These are phyloP conservation scores for Alternaria viburni DNA, from an alignment of 2,329 filamentous ascomycete genomes.

Conservation along the genomic window DNA sequence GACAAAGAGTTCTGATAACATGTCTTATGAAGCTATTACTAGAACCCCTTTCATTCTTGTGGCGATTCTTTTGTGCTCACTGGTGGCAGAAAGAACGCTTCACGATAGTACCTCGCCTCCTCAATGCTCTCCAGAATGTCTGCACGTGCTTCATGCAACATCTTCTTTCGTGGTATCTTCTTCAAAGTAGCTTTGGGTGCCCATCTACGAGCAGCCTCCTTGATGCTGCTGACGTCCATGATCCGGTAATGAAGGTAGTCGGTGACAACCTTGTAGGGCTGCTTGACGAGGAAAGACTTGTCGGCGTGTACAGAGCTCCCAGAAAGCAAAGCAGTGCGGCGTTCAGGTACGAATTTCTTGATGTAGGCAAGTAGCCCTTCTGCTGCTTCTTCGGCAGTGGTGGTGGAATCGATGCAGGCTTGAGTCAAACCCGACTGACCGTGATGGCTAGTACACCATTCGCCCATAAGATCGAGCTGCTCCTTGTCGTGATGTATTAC, in stretches of 20 bases:
- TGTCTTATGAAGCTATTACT: neutral
- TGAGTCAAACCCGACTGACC: conserved; percentile 79
- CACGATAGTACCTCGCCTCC: conserved; percentile 84
- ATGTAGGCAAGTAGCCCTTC: conserved; percentile 79
- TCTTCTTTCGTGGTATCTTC: conserved; percentile 73
- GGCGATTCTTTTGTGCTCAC: neutral
- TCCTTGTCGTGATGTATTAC: conserved; percentile 76
- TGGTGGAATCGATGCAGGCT: conserved; percentile 74
- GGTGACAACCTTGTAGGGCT: conserved; percentile 75
- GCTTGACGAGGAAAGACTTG: conserved; percentile 75
- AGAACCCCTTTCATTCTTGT: neutral
- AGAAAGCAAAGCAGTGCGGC: conserved; percentile 74
- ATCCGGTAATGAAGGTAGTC: conserved; percentile 88
- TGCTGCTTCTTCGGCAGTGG: conserved; percentile 75
- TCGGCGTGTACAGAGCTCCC: conserved; percentile 96
- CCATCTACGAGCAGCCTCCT: conserved; percentile 89
- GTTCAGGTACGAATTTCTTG: conserved; percentile 70
- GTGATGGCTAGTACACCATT: conserved; percentile 88
- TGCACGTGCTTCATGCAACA: conserved; percentile 79
- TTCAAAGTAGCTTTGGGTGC: conserved; percentile 65
- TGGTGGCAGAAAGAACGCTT: conserved; percentile 65
- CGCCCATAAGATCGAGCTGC: conserved; percentile 79
- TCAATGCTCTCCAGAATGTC: conserved; percentile 96
- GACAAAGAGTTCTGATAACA: neutral
- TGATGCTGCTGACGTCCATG: conserved; percentile 88